These are phyloP conservation scores for Pseudopithomyces chartarum DNA, from an alignment of 2,329 filamentous ascomycete genomes.

Conservation along the genomic window DNA sequence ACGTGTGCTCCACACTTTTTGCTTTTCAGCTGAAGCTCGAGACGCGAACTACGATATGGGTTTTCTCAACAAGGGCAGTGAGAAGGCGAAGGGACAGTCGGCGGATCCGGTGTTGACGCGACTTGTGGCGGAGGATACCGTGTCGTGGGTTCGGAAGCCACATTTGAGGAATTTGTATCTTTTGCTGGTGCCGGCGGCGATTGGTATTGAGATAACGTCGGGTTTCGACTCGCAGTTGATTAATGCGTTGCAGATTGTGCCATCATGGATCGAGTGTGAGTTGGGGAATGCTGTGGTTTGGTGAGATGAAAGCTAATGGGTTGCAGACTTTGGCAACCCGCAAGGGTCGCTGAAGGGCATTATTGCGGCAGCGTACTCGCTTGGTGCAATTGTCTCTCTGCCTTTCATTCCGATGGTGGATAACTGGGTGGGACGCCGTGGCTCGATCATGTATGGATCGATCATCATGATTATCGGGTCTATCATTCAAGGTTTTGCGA, in stretches of 20 bases:
- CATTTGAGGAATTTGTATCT: slow-evolving; percentile 40
- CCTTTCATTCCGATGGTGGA: slow-evolving; percentile 38
- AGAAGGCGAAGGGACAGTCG: slow-evolving; percentile 13
- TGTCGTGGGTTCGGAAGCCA: slow-evolving; percentile 42
- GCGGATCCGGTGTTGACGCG: slow-evolving; percentile 45
- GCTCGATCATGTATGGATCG: slow-evolving; percentile 46
- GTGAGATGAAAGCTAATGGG: background rate
- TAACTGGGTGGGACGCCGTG: slow-evolving; percentile 47
- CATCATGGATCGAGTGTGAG: slow-evolving; percentile 22
- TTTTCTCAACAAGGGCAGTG: slow-evolving; percentile 8
- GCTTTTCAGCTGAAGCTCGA: too few species aligned
- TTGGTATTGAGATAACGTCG: slow-evolving; percentile 30
- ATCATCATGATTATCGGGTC: slow-evolving; percentile 50
- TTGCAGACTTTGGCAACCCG: slow-evolving; percentile 27
- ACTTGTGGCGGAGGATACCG: slow-evolving; percentile 44
- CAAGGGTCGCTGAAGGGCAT: slow-evolving; percentile 43
- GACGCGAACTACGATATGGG: slow-evolving; percentile 4
- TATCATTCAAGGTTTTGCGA: slow-evolving; percentile 21
- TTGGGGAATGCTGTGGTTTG: background rate
- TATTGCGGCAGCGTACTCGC: slow-evolving; percentile 47
- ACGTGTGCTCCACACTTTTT: too few species aligned
- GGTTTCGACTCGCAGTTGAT: slow-evolving; percentile 30
- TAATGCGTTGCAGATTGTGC: slow-evolving; percentile 27
- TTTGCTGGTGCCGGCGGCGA: slow-evolving; percentile 24
- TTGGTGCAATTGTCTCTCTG: slow-evolving; percentile 42